Evolutionary conservation across 768 basidiomycete genomes (phyloP).

Genomic region (Melanogaster broomeanus): DNA sequence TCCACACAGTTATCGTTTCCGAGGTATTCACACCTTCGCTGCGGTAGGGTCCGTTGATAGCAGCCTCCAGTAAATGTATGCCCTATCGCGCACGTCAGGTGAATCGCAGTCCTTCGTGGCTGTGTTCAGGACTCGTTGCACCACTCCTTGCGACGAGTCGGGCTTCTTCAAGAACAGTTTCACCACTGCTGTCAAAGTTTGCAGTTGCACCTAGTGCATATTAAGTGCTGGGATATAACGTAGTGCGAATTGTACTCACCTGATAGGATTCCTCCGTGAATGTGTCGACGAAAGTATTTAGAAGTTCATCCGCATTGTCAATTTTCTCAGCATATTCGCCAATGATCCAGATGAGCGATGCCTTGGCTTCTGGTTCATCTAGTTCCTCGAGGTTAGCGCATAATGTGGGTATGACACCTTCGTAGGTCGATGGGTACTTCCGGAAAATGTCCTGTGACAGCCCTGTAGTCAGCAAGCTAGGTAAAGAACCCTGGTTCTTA

Average conservation of each 20-base stretch:
- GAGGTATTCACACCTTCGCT: conserved; percentile 68
- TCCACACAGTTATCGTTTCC: background rate
- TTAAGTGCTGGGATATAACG: background rate
- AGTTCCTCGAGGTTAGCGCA: conserved; percentile 95
- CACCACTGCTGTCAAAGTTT: conserved; percentile 92
- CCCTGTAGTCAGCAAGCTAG: background rate
- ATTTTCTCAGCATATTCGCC: conserved; percentile 98
- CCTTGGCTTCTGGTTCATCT: conserved; percentile 98
- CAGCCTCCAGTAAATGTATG: conserved; percentile 97
- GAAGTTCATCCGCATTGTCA: conserved; percentile 92
- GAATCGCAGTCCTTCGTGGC: conserved; percentile 98
- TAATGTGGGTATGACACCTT: conserved; percentile 93
- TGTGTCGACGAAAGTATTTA: conserved; percentile 86
- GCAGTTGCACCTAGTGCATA: conserved; percentile 59
- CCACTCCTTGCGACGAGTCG: conserved; percentile 87
- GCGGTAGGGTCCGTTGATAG: conserved; percentile 93
- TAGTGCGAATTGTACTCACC: conserved; percentile 38
- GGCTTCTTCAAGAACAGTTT: conserved; percentile 97
- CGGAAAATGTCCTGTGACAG: conserved; percentile 88
- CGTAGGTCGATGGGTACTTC: conserved; percentile 94
- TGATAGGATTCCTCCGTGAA: conserved; percentile 95
- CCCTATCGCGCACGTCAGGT: conserved; percentile 93
- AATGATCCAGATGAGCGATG: conserved; percentile 98
- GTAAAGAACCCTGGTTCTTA: background rate
- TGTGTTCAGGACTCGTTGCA: conserved; percentile 88